Evolutionary conservation across 2,329 filamentous ascomycete species (phyloP), one percentile per base, ranked within the genome.

Genomic region (Neurospora crassa): DNA sequence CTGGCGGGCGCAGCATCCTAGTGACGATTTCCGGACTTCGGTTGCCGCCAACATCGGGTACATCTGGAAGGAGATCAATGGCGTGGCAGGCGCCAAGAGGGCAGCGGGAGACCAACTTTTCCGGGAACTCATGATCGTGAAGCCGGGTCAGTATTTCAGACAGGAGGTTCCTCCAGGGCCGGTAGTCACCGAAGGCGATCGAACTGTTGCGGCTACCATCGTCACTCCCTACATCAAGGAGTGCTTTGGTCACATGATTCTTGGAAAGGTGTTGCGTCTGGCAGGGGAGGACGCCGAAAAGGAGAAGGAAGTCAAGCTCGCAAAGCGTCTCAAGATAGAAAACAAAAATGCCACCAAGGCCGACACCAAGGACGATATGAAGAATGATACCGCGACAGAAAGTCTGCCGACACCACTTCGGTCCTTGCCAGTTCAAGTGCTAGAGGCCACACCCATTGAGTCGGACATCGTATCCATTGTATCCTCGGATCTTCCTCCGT

Each of bases 171-270:
- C 42, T 20, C 29, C 40, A 18, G 43, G 74, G 3, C 68, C 47
- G 1, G 47, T 68, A 24, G 41, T 75, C n/a, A 42, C 45, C 16
- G 41, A 67, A 68, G 71, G 72, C 2, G 67, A 67, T 3, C 67
- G 73, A 8, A 7, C 41, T 0, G 68, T 78, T 5, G 72, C 78
- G 0, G 77, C 78, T 3, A 95, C 92, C 0, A 80, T 92, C 0
- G 90, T 94, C 0, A 95, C 93, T 0, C 87, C 90, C 0, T 92
- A 91, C 71, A 86, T 91, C 0, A 85, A 88, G 72, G 77, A 87
- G 3, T 87, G 87, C 70, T 96, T 96, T 74, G 81, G 83, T 3
- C 80, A 90, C 24, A 85, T 93, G 78, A 85, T 85, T 5, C 91
- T 90, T 75, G 87, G 83, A 0, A 77, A 82, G 2, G 80, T 85